These are phyloP conservation scores for Candida frijolesensis DNA, from an alignment of 1,139 yeast genomes.

Conservation along the genomic window DNA sequence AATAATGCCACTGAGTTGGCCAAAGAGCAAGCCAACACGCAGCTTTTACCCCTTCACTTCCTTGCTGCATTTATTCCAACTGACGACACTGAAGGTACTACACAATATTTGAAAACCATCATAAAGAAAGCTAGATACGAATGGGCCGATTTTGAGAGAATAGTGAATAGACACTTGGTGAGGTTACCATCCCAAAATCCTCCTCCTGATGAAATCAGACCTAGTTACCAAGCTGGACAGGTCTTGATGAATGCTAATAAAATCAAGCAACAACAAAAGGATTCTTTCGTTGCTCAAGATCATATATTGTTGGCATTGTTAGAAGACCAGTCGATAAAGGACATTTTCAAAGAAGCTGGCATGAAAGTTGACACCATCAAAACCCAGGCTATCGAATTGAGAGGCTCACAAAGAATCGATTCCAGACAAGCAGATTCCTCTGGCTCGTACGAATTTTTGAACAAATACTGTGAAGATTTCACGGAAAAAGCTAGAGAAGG, in stretches of 20 bases:
- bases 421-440: conserved; percentile 94
- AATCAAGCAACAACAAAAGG: conserved; percentile 86
- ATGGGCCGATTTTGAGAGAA: conserved; percentile 76
- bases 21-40: conserved; percentile 80
- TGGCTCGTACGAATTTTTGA: conserved; percentile 76
- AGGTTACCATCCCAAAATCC: conserved; percentile 87
- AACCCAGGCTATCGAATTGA: conserved; percentile 76
- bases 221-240: conserved; percentile 71
- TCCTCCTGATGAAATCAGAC: conserved; percentile 74
- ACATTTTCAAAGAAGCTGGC: conserved; percentile 72
- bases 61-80: conserved; percentile 88
- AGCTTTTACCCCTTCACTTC: conserved; percentile 81
- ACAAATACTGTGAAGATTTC: conserved; percentile 89
- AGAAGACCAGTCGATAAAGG: conserved; percentile 72
- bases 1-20: conserved; percentile 82
- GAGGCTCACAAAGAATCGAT: conserved; percentile 92
- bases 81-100: conserved; percentile 62
- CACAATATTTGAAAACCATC: conserved; percentile 78
- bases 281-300: conserved; percentile 90
- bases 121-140: conserved; percentile 88
- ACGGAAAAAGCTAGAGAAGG: conserved; percentile 94
- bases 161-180: conserved; percentile 79
- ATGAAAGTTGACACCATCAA: conserved; percentile 73
- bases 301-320: conserved; percentile 84
- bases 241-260: conserved; percentile 70